Conservation (phyloP, 106 monocot species). For the Iris macrosiphon region DNA sequence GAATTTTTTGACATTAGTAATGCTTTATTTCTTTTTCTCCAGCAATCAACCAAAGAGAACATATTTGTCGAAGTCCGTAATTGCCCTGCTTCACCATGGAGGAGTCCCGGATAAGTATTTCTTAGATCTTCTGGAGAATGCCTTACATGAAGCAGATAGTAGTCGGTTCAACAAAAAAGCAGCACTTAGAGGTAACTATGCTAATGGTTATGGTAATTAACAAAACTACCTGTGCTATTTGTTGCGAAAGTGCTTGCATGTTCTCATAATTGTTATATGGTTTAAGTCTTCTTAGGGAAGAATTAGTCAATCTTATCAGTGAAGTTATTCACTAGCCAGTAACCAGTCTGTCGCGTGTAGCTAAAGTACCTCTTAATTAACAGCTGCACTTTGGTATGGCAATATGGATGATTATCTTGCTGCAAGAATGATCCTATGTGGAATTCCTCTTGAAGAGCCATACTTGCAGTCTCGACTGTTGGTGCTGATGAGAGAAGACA, state of each 20-base stretch:
- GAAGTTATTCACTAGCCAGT: not conserved
- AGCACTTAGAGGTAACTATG: slow-evolving; percentile 43
- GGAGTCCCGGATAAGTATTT: slow-evolving; percentile 65
- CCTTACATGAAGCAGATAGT: slow-evolving; percentile 23
- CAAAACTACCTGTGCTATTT: too few species aligned
- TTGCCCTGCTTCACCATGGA: slow-evolving; percentile 59
- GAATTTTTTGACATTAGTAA: too few species aligned
- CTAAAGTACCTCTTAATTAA: too few species aligned
- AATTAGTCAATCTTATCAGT: not conserved
- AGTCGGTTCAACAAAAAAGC: slow-evolving; percentile 17
- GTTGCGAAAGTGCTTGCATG: too few species aligned
- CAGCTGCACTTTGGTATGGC: slow-evolving; percentile 50
- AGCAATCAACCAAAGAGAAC: slow-evolving; percentile 52
- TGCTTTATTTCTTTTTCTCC: not conserved
- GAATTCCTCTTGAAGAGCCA: slow-evolving; percentile 65
- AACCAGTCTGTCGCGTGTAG: too few species aligned
- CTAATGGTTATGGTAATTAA: too few species aligned
- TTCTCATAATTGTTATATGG: too few species aligned
- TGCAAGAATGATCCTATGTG: slow-evolving; percentile 48
- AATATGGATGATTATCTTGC: slow-evolving; percentile 51
- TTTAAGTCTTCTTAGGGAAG: not conserved
- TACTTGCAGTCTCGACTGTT: slow-evolving; percentile 27
- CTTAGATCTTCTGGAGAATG: slow-evolving; percentile 33
- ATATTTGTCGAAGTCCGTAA: slow-evolving; percentile 37
- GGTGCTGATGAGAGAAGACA: slow-evolving; percentile 33